Base-by-base conservation (phyloP, 148 eudicot species). In the Bassia scoparia region DNA sequence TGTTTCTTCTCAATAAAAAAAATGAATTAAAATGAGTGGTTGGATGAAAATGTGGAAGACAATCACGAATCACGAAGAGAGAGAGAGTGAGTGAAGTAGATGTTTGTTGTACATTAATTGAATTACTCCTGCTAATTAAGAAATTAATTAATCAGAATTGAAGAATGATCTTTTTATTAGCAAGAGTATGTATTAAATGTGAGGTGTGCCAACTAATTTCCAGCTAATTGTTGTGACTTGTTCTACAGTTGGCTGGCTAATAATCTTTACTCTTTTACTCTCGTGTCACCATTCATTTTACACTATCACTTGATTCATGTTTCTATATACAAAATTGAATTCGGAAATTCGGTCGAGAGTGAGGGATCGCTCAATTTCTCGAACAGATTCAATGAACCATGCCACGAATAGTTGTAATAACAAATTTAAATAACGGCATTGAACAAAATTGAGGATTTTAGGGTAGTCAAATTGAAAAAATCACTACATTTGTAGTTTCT, bases 121-220 rank as follows among this genome's bases (percentile, higher is more conserved):
- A 37, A 37, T 37, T 37, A n/a, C 7, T 37, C 26, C 52, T 50
- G 52, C 52, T 38, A 53, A 27, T 63, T 67, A 62, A 62, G 21
- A 34, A 62, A 27, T 23, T 29, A 35, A 4, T n/a, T n/a, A n/a
- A n/a, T n/a, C n/a, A 61, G 33, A 72, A 52, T 68, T 76, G 29
- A 20, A 69, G 79, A 61, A 61, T 20, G 65, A 75, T 67, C 38
- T 35, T 64, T 63, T 46, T 46, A 61, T 69, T 29, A 31, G 54
- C 61, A 70, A 44, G 43, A 15, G 61, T 61, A 26, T 58, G 46
- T 3, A 41, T 24, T 34, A 76, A 76, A 46, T 67, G 55, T 1
- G 12, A 38, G 2, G 38, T 61, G 20, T 61, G 70, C 75, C 74
- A 62, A 55, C 74, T 61, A 26, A 64, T 60, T n/a, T 48, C 30